Conservation (phyloP, 768 basidiomycete species). For the Tremella yokohamensis region DNA sequence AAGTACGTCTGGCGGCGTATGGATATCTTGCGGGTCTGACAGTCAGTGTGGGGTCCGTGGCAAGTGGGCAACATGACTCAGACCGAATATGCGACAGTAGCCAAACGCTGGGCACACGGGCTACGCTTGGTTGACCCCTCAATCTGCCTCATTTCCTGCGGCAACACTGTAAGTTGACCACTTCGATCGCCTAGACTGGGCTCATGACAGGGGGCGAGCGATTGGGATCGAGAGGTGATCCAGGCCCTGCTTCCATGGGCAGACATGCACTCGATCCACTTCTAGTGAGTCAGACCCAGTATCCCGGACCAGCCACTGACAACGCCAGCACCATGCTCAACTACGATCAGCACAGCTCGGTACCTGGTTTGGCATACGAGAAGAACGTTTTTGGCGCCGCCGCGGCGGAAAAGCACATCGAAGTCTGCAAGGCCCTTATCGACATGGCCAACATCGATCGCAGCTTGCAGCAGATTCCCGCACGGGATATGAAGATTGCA, state of each 20-base stretch:
- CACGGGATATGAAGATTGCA: constrained; percentile 41
- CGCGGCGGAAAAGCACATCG: constrained; percentile 28
- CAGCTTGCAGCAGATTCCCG: constrained; percentile 23
- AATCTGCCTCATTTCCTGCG: constrained; percentile 61
- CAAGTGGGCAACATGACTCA: constrained; percentile 61
- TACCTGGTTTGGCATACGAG: constrained; percentile 50
- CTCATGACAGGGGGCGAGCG: constrained; percentile 35
- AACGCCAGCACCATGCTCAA: constrained; percentile 37
- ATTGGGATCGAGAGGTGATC: constrained; percentile 53
- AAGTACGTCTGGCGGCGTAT: constrained; percentile 45
- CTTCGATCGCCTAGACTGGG: no score
- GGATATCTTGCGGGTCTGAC: constrained; percentile 1
- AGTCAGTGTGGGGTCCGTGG: constrained; percentile 49
- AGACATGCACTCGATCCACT: constrained; percentile 56
- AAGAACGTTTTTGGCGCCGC: constrained; percentile 60
- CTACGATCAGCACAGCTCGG: constrained; percentile 30
- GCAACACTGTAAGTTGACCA: constrained; percentile 40
- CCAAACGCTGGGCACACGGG: constrained; percentile 64
- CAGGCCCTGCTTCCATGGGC: constrained; percentile 49
- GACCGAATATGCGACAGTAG: constrained; percentile 59
- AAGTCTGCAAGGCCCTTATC: constrained; percentile 9
- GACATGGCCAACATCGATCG: constrained; percentile 52
- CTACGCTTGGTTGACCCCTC: constrained; percentile 60
- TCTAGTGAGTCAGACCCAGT: constrained; percentile 31
- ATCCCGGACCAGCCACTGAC: neutral